Evolutionary conservation across 306 rosid genomes (phyloP), one percentile per base, ranked within the genome.

Genomic region (Calophaca sinica): DNA sequence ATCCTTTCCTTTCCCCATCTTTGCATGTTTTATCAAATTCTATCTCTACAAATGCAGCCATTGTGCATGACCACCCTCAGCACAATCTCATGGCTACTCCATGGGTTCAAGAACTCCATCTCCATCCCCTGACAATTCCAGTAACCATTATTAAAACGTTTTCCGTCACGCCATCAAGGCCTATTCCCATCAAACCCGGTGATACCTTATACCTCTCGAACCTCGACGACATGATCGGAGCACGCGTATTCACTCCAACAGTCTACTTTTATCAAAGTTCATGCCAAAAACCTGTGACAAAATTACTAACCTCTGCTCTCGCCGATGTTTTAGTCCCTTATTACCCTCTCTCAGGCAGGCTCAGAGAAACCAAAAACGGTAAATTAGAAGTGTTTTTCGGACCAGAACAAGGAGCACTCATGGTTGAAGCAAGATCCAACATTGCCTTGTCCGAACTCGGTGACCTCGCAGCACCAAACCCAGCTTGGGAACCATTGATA

Each of bases 41-140:
- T 35, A 9, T 59, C 72, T 73, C 96, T 92, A 94, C 90, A 90
- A 89, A 89, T 86, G 91, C 84, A 35, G 20, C 74, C 15, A 54
- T 59, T 46, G 45, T 45, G 69, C 83, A 76, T 68, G 54, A 64
- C 67, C 64, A 5, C 68, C 12, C 63, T 62, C 74, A 66, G 5
- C 81, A 35, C 45, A 75, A 70, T 73, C 80, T 77, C 88, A 85
- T 89, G 96, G 94, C 90, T 83, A 83, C 86, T 79, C 80, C 84
- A 29, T 84, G 96, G 96, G 84, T 96, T 78, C 88, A 96, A 83
- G 98, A 96, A 86, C 90, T 96, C 60, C 84, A 85, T 69, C 90
- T 90, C 63, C 78, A 63, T n/a, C 81, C 63, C 68, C 68, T 89
- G 15, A 74, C 44, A 74, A 78, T 96, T 61, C 83, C 88, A 2